Evolutionary conservation across 2,329 filamentous ascomycete genomes (phyloP).

Genomic region (Diaporthe eres): DNA sequence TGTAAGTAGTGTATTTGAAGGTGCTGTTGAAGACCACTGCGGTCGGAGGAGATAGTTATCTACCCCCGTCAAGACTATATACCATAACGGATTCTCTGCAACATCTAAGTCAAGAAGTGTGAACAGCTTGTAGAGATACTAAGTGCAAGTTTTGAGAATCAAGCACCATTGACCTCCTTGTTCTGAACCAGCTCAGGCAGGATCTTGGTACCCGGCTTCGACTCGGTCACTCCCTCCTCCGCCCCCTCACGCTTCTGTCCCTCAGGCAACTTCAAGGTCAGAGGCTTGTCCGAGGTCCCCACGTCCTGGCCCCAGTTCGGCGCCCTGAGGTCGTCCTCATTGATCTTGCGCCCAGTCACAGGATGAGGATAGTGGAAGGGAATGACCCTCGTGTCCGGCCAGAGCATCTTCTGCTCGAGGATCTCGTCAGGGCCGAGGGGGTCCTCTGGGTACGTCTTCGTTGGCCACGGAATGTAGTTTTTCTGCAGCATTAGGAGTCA

Average conservation of each 20-base stretch:
- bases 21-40: not conserved
- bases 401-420: conserved; percentile 67
- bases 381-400: conserved; percentile 68
- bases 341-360: conserved; percentile 60
- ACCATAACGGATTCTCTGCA: not conserved
- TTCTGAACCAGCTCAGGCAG: conserved; percentile 55
- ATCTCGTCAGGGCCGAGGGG: conserved; percentile 66
- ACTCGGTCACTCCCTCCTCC: conserved; percentile 45
- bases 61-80: not conserved
- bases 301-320: conserved; percentile 60
- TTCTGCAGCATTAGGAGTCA: conserved; percentile 44
- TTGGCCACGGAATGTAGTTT: conserved; percentile 67
- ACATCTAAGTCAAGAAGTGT: not conserved
- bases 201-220: conserved; percentile 51
- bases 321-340: conserved; percentile 63
- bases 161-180: conserved; percentile 40
- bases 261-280: conserved; percentile 57
- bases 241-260: conserved; percentile 54
- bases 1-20: not conserved
- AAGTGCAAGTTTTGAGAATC: not conserved
- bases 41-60: not conserved
- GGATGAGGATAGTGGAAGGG: conserved; percentile 68
- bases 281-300: conserved; percentile 55
- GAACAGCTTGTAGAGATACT: too few relatives aligned
- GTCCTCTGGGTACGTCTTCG: conserved; percentile 63